Percentiles rank a stretch among this genome's conserved stretches.
These are phyloP conservation scores for Bipolaris zeicola DNA, from an alignment of 2,329 filamentous ascomycete species.

Conservation along the genomic window DNA sequence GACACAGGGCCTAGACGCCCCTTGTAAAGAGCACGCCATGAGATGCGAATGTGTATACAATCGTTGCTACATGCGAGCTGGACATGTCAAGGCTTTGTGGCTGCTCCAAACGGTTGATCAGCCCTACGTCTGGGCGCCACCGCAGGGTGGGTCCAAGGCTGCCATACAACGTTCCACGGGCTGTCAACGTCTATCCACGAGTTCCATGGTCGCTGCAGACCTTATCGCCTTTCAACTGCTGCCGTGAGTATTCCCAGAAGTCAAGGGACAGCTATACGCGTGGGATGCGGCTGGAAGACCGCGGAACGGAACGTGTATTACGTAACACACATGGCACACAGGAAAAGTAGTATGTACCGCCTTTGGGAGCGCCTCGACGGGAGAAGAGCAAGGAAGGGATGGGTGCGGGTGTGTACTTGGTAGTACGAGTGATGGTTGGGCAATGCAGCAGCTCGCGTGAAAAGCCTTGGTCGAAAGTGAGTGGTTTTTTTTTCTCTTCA, in stretches of 20 bases:
- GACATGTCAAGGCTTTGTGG: background rate
- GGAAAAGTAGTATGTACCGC: background rate
- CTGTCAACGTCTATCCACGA: background rate
- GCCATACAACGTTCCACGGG: conserved; percentile 4
- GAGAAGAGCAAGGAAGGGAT: no score
- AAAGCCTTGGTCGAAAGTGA: no score
- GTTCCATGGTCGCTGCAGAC: background rate
- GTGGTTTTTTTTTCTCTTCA: no score
- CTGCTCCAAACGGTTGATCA: background rate
- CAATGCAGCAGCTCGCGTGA: no score
- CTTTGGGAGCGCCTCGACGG: background rate
- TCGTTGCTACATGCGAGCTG: background rate
- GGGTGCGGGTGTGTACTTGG: no score
- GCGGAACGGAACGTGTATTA: conserved; percentile 1
- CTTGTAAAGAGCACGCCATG: background rate
- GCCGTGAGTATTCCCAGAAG: background rate
- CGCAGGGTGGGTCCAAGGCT: background rate
- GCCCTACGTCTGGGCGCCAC: background rate
- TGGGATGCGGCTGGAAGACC: conserved; percentile 6
- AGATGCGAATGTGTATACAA: background rate
- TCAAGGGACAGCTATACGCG: background rate
- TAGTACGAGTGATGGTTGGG: no score
- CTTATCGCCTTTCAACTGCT: background rate
- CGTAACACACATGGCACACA: background rate
- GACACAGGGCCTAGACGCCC: background rate